Base-by-base conservation (phyloP, 805 yeast species). In the Candida adriatica region DNA sequence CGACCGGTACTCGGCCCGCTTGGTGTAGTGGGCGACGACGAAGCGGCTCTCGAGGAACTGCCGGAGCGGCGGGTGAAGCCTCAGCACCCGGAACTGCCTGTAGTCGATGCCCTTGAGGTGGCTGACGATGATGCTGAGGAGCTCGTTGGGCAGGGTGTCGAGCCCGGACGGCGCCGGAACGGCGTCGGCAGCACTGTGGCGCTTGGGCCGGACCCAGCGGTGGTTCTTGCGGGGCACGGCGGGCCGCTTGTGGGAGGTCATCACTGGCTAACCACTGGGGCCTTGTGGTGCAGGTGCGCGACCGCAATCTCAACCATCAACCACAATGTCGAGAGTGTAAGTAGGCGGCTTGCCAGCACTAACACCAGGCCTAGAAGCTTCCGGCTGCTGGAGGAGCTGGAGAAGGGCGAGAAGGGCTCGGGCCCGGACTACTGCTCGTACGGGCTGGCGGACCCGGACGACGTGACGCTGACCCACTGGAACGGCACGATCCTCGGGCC, bases 401-500 rank as follows among this genome's bases (percentile, higher is more conserved):
- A 94, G 58, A 90, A 90, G 51, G 98, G 98, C 29, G 99, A 92
- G 55, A 92, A 92, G 58, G 99, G 98, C 14, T 66, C 84, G 29
- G 96, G 97, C 14, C 92, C 96, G 16, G 97, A 92, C 58, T 83
- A 95, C 11, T 88, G 95, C 56, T 90, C 97, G 15, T 86, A 92
- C 51, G 99, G 99, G 0, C 69, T 92, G 28, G 77, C 85, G 16
- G 90, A 85, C 49, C 77, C 81, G 41, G 95, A 84, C 49, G 99
- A 92, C 55, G 84, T 88, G 45, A 66, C 87, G 31, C 85, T 92
- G 94, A 82, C 95, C 8, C 61, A 80, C 49, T 92, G 99, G 99
- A 92, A 88, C 60, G 98, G 96, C 9, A 92, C 99, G 20, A 90
- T 92, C 31, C 65, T 92, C 43, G 99, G 99, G 0, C 98, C 99